These are phyloP conservation scores for Suillus subalutaceus DNA, from an alignment of 768 basidiomycete species.

Conservation along the genomic window DNA sequence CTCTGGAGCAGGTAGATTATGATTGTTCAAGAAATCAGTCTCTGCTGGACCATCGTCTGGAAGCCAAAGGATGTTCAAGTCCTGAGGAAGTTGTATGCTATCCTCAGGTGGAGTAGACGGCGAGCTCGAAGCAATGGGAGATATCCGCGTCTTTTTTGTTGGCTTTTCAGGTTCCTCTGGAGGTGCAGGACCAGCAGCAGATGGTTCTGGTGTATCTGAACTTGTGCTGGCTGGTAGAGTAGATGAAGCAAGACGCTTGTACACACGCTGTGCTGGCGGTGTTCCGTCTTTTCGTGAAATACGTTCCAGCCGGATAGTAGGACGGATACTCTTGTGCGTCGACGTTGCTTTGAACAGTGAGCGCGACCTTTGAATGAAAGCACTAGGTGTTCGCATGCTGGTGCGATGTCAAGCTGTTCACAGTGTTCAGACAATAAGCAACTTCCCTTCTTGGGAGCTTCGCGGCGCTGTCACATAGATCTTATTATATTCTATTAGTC, in stretches of 20 bases:
- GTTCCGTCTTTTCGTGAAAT: conserved; percentile 28
- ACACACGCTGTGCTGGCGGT: conserved; percentile 12
- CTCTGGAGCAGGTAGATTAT: conserved; percentile 67
- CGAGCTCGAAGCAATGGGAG: background rate
- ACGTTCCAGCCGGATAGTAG: conserved; percentile 19
- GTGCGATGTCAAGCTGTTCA: background rate
- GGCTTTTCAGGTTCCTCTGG: conserved; percentile 11
- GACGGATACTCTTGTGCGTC: conserved; percentile 26
- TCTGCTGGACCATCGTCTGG: conserved; percentile 37
- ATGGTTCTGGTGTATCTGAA: conserved; percentile 2
- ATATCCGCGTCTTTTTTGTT: conserved; percentile 3
- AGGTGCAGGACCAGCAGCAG: conserved; percentile 5
- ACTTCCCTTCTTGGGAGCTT: background rate
- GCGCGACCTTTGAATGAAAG: conserved; percentile 38
- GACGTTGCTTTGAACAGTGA: conserved; percentile 31
- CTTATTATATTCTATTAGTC: background rate
- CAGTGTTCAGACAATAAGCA: background rate
- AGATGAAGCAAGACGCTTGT: conserved; percentile 15
- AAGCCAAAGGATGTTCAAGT: conserved; percentile 67
- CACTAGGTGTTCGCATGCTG: conserved; percentile 38
- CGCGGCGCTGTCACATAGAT: background rate
- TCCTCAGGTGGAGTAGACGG: conserved; percentile 23
- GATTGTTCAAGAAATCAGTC: conserved; percentile 31
- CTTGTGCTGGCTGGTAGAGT: background rate
- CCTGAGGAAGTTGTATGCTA: conserved; percentile 52